Base-by-base conservation (phyloP, 1,139 yeast genomes). In the Trichomonascaceae sp. region DNA sequence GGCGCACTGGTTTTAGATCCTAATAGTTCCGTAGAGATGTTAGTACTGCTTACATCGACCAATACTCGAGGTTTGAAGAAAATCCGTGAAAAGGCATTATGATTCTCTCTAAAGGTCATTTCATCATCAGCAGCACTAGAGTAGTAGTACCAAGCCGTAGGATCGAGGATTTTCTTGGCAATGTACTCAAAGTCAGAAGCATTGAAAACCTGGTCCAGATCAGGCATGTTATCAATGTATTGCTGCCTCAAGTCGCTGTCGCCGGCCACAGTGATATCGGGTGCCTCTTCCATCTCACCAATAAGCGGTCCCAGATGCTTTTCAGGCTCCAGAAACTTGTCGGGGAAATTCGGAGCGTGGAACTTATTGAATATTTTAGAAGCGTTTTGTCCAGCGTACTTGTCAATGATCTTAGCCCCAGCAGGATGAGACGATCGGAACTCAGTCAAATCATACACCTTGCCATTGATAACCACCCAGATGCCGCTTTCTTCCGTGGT, bases 361-460 rank as follows among this genome's bases (percentile, higher is more conserved):
- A 80, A 72, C 36, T 82, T 79, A 60, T 79, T 82, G 65, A 80
- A 80, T 13, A 77, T 82, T 61, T 78, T 79, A 43, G 84, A 79
- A n/a, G 83, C 83, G 61, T 80, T 84, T 55, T 76, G 73, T 1
- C 84, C 84, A 8, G 83, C 84, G 59, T 77, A 78, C 61, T 77
- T 77, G 58, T 80, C 65, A 48, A 80, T 78, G 47, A 80, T 77
- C 9, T 72, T 79, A 0, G 75, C 65, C 1, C 84, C 84, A 12
- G 84, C 84, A 0, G 84, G 84, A 58, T 79, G 83, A 53, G 78
- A 75, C 41, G 69, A 69, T 18, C 80, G 61, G 60, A 80, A 80
- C 47, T 71, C 71, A 13, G 79, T 73, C 27, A 80, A 77, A 63
- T 80, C 81, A 62, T 80, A 79, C 5, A 74, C 83, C 55, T 78